Evolutionary conservation across 805 yeast species (phyloP).

Genomic region (Saturnispora gosingensis): DNA sequence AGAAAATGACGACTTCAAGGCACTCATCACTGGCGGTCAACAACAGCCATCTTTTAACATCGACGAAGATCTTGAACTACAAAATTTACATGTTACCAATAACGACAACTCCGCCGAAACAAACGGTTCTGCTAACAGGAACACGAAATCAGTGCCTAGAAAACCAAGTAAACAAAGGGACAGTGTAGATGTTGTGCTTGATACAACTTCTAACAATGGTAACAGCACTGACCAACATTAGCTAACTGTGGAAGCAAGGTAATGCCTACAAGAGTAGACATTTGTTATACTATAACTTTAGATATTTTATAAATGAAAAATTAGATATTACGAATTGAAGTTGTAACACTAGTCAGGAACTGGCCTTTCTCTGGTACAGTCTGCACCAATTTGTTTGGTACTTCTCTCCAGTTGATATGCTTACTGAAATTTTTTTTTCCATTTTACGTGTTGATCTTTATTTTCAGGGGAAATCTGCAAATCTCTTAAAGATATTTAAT

Average conservation of each 20-base stretch:
- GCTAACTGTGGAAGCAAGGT: not conserved
- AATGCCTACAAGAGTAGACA: not conserved
- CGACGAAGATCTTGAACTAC: conserved; percentile 10
- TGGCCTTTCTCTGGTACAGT: not conserved
- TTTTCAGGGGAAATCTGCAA: not conserved
- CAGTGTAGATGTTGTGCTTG: conserved; percentile 7
- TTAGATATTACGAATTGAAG: not conserved
- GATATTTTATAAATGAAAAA: no score
- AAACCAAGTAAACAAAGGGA: conserved; percentile 5
- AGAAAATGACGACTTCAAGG: conserved; percentile 18
- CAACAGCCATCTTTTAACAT: not conserved
- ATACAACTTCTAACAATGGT: not conserved
- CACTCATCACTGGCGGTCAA: not conserved
- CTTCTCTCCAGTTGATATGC: not conserved
- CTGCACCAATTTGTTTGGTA: not conserved
- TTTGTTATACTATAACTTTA: not conserved
- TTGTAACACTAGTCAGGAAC: no score
- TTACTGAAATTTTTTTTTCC: not conserved
- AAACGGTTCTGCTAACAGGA: not conserved
- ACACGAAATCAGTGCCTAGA: not conserved
- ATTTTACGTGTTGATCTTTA: not conserved
- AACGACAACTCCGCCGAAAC: not conserved
- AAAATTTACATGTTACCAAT: conserved; percentile 4
- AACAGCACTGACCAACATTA: not conserved
- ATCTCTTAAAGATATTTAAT: not conserved